A percentile compares a stretch with the other conserved stretches of the same genome.
Conservation (phyloP, 2,329 filamentous ascomycete species). For the Colletotrichum tropicicola region DNA sequence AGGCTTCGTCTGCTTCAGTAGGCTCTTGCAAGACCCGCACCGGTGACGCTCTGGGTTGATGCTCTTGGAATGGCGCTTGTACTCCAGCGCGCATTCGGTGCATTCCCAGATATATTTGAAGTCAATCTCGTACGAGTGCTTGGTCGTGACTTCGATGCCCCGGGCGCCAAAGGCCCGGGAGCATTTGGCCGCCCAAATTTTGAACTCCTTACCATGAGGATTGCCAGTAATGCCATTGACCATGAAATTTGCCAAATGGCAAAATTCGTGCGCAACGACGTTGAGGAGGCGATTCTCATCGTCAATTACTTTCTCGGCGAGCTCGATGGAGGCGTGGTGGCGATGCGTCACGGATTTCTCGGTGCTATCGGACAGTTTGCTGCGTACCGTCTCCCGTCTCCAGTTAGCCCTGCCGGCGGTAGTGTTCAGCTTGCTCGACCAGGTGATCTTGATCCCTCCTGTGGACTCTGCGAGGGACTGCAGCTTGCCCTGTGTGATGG, state of each 20-base stretch:
- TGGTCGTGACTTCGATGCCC: slow-evolving; percentile 84
- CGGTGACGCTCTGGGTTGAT: slow-evolving; percentile 77
- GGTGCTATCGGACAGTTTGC: slow-evolving; percentile 36
- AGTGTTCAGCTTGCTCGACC: slow-evolving; percentile 82
- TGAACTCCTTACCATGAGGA: slow-evolving; percentile 87
- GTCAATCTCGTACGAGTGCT: slow-evolving; percentile 88
- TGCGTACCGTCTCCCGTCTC: slow-evolving; percentile 66
- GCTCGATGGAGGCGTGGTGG: slow-evolving; percentile 82
- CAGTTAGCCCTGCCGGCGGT: slow-evolving; percentile 82
- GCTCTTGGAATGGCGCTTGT: slow-evolving; percentile 86
- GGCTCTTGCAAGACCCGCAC: slow-evolving; percentile 80
- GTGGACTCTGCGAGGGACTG: slow-evolving; percentile 65
- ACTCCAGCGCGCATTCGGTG: slow-evolving; percentile 72
- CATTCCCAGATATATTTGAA: slow-evolving; percentile 94
- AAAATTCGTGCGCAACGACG: slow-evolving; percentile 96
- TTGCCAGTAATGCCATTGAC: slow-evolving; percentile 77
- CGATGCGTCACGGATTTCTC: slow-evolving; percentile 43
- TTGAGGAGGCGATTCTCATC: slow-evolving; percentile 82
- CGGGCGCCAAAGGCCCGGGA: slow-evolving; percentile 64
- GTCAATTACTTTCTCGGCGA: slow-evolving; percentile 89
- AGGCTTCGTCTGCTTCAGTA: slow-evolving; percentile 81
- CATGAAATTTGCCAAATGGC: slow-evolving; percentile 93
- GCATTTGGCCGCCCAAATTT: slow-evolving; percentile 72
- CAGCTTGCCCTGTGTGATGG: slow-evolving; percentile 70
- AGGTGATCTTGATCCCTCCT: slow-evolving; percentile 76